These are phyloP conservation scores for Amanita molliuscula DNA, from an alignment of 768 basidiomycete species.

Conservation along the genomic window DNA sequence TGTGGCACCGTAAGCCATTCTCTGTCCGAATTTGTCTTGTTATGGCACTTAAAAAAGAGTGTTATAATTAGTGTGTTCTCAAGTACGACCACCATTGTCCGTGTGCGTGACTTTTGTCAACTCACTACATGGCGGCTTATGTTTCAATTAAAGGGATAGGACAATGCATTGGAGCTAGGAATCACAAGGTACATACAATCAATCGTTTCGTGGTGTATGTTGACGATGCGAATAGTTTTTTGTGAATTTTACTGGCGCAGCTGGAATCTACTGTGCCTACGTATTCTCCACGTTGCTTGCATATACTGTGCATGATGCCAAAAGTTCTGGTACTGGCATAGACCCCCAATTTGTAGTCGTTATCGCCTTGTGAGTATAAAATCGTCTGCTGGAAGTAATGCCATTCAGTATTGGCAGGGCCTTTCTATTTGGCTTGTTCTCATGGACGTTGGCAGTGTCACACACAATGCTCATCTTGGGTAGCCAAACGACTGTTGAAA, in stretches of 20 bases:
- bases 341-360: conserved; percentile 67
- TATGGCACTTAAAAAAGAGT: neutral
- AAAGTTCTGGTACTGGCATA: conserved; percentile 17
- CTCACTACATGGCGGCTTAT: neutral
- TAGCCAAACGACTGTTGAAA: conserved; percentile 77
- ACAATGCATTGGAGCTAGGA: conserved; percentile 87
- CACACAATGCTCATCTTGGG: conserved; percentile 52
- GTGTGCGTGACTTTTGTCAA: conserved; percentile 35
- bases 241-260: conserved; percentile 67
- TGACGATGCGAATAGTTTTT: conserved; percentile 52
- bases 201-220: neutral
- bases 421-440: conserved; percentile 68
- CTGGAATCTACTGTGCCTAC: conserved; percentile 49
- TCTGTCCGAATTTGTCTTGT: conserved; percentile 12
- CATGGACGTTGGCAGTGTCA: conserved; percentile 37
- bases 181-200: conserved; percentile 56
- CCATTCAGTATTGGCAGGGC: conserved; percentile 28
- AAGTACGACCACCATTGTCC: conserved; percentile 89
- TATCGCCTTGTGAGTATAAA: conserved; percentile 54
- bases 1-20: conserved; percentile 60
- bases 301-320: conserved; percentile 29
- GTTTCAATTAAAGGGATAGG: conserved; percentile 59
- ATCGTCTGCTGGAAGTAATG: neutral
- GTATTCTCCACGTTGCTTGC: conserved; percentile 50
- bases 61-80: conserved; percentile 71